Evolutionary conservation across 1,284 basidiomycete species (phyloP), one percentile per base, ranked within the genome.

Genomic region (Inonotus hispidus): DNA sequence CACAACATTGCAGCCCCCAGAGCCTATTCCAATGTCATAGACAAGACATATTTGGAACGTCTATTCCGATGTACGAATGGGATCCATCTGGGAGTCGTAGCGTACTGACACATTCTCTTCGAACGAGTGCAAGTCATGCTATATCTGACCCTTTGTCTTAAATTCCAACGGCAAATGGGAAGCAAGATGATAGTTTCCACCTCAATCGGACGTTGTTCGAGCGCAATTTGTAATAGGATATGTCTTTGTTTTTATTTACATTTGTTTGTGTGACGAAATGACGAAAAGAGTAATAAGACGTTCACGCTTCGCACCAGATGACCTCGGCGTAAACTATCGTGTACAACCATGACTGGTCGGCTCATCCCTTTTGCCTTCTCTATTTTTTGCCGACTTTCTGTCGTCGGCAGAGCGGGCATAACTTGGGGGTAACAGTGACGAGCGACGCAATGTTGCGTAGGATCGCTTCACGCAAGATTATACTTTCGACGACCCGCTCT

Each of bases 11-110:
- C 62, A 13, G 67, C 65, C 29, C 25, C 64, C 1, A 64, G 67
- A 52, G 68, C 70, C 1, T 65, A 64, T 7, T 56, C 59, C 7
- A 53, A 60, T 60, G 61, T 69, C 25, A 68, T 65, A 11, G 68
- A 67, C 25, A 60, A 68, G 13, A 70, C 72, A 3, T 73, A 64
- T 59, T 62, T 74, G 16, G 72, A 71, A 16, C 67, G 72, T n/a
- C 71, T 72, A 2, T 74, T 71, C 71, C 65, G 63, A 14, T 66
- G 70, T 63, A 66, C 63, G 50, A 68, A 62, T 23, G 60, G 54
- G 54, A 45, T 52, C 37, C 52, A 29, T 16, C 21, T 58, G 65
- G 64, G 21, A 68, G 65, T 32, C 62, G 61, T 2, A 69, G 61
- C 45, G 10, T 65, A 61, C 27, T 68, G 61, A 61, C 19, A 35